Conservation (phyloP, 2,329 filamentous ascomycete species). For the Monilinia fructicola region DNA sequence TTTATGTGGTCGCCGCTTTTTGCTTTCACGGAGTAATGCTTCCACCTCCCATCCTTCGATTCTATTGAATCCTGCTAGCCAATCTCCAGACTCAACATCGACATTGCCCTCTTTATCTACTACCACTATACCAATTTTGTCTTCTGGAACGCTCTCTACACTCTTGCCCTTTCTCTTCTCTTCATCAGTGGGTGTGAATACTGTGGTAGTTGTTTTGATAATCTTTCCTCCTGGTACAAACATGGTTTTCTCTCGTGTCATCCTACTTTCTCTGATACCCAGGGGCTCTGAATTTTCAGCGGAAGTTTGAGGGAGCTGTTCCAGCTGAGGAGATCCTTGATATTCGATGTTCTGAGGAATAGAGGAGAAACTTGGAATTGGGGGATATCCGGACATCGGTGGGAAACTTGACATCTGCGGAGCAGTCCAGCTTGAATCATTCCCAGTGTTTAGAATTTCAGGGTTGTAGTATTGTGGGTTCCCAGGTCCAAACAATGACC, state of each 20-base stretch:
- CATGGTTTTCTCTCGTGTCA: constrained; percentile 22
- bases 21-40: constrained; percentile 7
- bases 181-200: constrained; percentile 11
- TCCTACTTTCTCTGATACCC: constrained; percentile 20
- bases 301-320: neutral
- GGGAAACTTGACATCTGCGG: neutral
- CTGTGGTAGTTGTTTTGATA: constrained; percentile 13
- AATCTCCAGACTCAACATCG: constrained; percentile 17
- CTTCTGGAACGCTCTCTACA: neutral
- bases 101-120: constrained; percentile 23
- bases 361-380: neutral
- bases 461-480: neutral
- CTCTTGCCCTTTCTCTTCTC: neutral
- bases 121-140: constrained; percentile 18
- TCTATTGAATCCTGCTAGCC: constrained; percentile 14
- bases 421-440: constrained; percentile 4
- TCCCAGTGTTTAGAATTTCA: neutral
- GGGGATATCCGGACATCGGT: neutral
- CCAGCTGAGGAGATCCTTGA: neutral
- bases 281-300: neutral
- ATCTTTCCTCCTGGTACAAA: constrained; percentile 16
- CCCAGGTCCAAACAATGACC: neutral
- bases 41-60: constrained; percentile 23
- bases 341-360: neutral
- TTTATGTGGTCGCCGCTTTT: neutral